A percentile compares a stretch with the other conserved stretches of the same genome.
Conservation (phyloP, 768 basidiomycete genomes). For the Kwoniella heveanensis region DNA sequence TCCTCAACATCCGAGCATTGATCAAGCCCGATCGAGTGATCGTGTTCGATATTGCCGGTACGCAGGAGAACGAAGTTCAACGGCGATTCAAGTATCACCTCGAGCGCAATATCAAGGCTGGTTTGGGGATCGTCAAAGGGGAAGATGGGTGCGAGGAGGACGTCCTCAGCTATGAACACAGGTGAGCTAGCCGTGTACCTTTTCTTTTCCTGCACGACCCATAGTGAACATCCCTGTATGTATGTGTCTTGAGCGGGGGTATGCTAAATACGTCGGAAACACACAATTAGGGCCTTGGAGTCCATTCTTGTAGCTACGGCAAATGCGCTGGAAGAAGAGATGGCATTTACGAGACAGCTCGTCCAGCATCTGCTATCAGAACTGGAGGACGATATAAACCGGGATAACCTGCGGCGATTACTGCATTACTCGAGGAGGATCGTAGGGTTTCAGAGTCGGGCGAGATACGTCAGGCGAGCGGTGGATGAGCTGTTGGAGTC, state of each 20-base stretch:
- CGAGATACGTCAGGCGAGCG: slow-evolving; percentile 84
- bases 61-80: slow-evolving; percentile 54
- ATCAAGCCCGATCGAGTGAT: slow-evolving; percentile 90
- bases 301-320: slow-evolving; percentile 88
- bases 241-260: too few relatives aligned
- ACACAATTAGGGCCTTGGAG: slow-evolving; percentile 77
- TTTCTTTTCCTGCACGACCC: too few relatives aligned
- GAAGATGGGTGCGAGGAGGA: slow-evolving; percentile 34
- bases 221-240: too few relatives aligned
- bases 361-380: slow-evolving; percentile 88
- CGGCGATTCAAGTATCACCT: slow-evolving; percentile 47
- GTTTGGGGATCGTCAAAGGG: slow-evolving; percentile 25
- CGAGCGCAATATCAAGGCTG: slow-evolving; percentile 47
- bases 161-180: slow-evolving; percentile 50
- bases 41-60: slow-evolving; percentile 89
- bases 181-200: slow-evolving; percentile 41
- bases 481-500: slow-evolving; percentile 88
- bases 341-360: slow-evolving; percentile 86
- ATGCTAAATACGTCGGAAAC: too few relatives aligned
- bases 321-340: slow-evolving; percentile 91
- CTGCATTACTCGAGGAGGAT: slow-evolving; percentile 89
- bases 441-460: slow-evolving; percentile 85
- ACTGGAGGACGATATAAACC: slow-evolving; percentile 91
- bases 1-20: slow-evolving; percentile 90
- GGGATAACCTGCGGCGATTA: slow-evolving; percentile 87